Evolutionary conservation across 1,139 yeast genomes (phyloP), one percentile per base, ranked within the genome.

Genomic region (Saccharomycopsis phalli): DNA sequence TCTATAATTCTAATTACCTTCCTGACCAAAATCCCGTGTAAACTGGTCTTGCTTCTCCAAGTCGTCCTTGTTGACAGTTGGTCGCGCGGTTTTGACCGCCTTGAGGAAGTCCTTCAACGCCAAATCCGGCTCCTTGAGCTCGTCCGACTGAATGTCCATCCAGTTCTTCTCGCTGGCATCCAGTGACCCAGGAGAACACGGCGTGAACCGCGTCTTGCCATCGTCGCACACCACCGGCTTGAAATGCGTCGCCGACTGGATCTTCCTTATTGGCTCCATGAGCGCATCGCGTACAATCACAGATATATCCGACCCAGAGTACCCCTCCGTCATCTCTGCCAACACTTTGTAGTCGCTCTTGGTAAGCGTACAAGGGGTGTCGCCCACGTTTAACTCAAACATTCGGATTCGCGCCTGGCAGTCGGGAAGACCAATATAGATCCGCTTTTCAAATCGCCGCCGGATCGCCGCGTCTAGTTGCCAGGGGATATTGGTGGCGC

Each of bases 401-500:
- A 93, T 88, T 49, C 78, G 76, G 4, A 88, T 74, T 51, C 99
- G 71, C 2, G 96, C 95, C 48, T 83, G 91, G 8, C 74, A 74
- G 46, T 91, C 98, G 0, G 99, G 99, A 46, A 93, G 68, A 3
- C 98, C 81, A 50, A 93, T 93, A 58, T 93, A 93, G 41, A 93
- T 91, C 62, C 98, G 77, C 53, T 84, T 76, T 59, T 91, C 98
- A 54, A 93, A 93, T 65, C 98, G 79, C 65, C 99, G 79, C 59
- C 98, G 75, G 40, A 93, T 86, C 4, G 98, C 99, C 34, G 97
- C 88, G 61, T 93, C 99, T 50, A 93, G 69, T 63, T 91, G 96
- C 98, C 98, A 93, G 16, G 98, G 98, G 46, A 93, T 91, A 59
- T 93, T 93, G 4, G 99, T 93, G 2, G 99, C 99, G 20, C 98